Conservation (phyloP, 345 rosid species). For the Heritiera littoralis region DNA sequence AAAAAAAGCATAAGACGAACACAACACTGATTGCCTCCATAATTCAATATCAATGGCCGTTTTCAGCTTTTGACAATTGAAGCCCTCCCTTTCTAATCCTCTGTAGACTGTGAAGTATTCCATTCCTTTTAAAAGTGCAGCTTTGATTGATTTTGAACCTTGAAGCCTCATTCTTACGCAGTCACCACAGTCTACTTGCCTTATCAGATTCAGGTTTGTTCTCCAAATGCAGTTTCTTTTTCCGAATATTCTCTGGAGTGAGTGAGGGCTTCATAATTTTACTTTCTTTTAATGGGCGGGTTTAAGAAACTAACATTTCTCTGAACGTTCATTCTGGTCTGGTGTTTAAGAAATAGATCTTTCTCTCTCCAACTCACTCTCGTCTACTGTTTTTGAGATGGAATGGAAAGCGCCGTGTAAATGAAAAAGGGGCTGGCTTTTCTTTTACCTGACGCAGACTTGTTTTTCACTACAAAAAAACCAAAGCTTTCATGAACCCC, state of each 20-base stretch:
- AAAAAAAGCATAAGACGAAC: no score
- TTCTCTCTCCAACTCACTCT: no score
- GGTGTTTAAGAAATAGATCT: background rate
- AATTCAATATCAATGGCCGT: no score
- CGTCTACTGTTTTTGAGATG: background rate
- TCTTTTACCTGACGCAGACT: background rate
- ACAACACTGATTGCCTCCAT: no score
- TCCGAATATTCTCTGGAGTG: background rate
- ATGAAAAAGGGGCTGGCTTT: background rate
- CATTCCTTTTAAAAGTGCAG: background rate
- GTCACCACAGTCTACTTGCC: background rate
- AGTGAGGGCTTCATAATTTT: background rate
- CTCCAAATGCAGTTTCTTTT: background rate
- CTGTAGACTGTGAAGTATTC: no score
- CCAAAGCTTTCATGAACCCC: background rate
- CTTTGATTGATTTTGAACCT: background rate
- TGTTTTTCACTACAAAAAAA: background rate
- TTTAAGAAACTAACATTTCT: background rate
- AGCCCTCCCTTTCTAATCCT: no score
- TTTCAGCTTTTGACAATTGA: no score
- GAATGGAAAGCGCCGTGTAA: background rate
- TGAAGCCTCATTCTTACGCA: no score
- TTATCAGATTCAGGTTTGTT: conserved; percentile 1
- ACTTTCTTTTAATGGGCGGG: background rate
- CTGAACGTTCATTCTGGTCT: no score